A percentile compares a stretch with the other conserved stretches of the same genome.
Conservation (phyloP, 805 yeast genomes). For the Saccharomycodes ludwigii region DNA sequence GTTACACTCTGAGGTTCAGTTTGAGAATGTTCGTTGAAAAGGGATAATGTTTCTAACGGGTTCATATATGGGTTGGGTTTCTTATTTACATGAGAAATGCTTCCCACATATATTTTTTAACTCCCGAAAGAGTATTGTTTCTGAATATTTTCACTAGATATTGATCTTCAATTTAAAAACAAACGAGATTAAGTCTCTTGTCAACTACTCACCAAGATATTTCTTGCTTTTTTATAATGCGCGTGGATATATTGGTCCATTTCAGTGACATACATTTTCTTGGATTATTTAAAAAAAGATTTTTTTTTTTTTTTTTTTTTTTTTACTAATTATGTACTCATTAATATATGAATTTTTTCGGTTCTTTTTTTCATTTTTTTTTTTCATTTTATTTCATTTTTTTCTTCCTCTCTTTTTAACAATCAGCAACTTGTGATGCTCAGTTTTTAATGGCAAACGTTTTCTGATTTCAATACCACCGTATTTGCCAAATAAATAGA, state of each 20-base stretch:
- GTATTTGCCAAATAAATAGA: too few relatives aligned
- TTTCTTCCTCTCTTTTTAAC: not conserved
- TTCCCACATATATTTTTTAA: too few relatives aligned
- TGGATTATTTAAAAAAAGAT: not conserved
- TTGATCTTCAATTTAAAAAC: slow-evolving; percentile 83
- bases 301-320: not conserved
- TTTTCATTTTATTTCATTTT: not conserved
- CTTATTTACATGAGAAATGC: too few relatives aligned
- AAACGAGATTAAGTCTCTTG: slow-evolving; percentile 54
- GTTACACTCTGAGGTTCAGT: slow-evolving; percentile 88
- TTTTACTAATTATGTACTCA: not conserved
- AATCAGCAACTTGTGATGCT: not conserved
- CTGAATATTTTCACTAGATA: too few relatives aligned
- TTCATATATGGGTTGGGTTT: too few relatives aligned
- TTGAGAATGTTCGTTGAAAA: too few relatives aligned
- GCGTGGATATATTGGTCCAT: slow-evolving; percentile 54
- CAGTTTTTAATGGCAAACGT: too few relatives aligned
- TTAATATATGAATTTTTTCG: not conserved
- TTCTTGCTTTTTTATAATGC: slow-evolving; percentile 11
- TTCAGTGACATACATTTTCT: slow-evolving; percentile 39
- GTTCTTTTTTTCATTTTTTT: not conserved
- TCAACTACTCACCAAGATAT: slow-evolving; percentile 63
- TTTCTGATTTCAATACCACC: too few relatives aligned
- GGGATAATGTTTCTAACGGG: slow-evolving; percentile 5
- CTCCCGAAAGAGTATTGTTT: too few relatives aligned